phyloP scores from a whole-genome alignment of 2,329 filamentous ascomycete genomes.

The Trichophyton equinum region DNA sequence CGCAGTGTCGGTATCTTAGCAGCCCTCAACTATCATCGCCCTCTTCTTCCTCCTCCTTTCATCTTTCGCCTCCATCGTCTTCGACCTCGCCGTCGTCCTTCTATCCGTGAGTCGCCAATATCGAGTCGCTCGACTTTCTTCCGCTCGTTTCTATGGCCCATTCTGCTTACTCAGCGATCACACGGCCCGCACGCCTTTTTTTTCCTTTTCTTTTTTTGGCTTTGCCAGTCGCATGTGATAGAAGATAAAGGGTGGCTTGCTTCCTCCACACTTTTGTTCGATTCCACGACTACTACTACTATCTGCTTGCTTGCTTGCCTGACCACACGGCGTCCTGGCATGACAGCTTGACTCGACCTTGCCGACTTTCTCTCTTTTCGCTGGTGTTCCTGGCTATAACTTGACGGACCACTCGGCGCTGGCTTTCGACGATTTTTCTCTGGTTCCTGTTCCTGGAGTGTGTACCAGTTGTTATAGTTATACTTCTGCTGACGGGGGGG shows the following conservation, averaged over 20 bases:
- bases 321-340: too few species aligned
- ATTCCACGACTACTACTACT: background rate
- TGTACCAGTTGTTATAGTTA: background rate
- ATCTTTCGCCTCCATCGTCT: background rate
- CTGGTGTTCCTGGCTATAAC: too few species aligned
- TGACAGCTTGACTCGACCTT: background rate
- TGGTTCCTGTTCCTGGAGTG: background rate
- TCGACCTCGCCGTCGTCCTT: background rate
- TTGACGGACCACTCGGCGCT: background rate
- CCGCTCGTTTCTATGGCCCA: background rate
- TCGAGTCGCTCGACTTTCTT: background rate
- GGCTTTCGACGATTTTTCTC: background rate
- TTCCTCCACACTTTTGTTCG: background rate
- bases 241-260: background rate
- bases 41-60: background rate
- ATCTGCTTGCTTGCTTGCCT: background rate
- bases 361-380: background rate
- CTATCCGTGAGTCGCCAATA: background rate
- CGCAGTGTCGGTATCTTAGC: background rate
- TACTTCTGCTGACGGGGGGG: background rate
- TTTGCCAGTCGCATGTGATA: slow-evolving; percentile 1
- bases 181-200: background rate
- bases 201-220: background rate
- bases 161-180: background rate
- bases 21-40: background rate